Evolutionary conservation across 345 rosid genomes (phyloP), one percentile per base, ranked within the genome.

Genomic region (Tarenaya hassleriana): DNA sequence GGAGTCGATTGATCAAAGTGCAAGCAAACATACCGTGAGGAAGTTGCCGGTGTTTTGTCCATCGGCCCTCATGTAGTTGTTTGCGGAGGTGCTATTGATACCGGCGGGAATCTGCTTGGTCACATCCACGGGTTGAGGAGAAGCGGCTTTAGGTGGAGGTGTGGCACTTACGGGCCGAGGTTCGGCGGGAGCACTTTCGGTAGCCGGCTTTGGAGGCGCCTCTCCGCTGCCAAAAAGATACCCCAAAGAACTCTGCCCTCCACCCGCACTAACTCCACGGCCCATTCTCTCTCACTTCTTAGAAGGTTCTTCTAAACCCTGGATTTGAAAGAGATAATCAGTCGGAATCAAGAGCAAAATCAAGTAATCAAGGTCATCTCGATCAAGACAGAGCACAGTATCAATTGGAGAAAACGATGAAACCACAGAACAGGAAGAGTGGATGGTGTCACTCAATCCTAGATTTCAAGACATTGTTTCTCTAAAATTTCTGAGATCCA

Each of bases 191-290:
- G 67, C 41, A 1, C 43, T 48, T 29, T 54, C 54, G 60, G 74
- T 52, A 14, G 67, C n/a, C 7, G 82, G 75, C 34, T 77, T 80
- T 7, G 84, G 77, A 35, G n/a, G n/a, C n/a, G 80, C 73, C 48
- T 80, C 95, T 18, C 81, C 91, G 37, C 76, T 50, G 8, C 92
- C 87, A 35, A 85, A 85, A 45, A 88, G 85, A 71, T 85, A 82
- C 8, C 84, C 88, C 73, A 85, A 56, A 45, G 95, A 88, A 67
- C 97, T 88, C 66, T 82, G 92, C 6, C 97, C 97, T 34, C 95
- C 92, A 51, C 92, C 95, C 24, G 75, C 66, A 63, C 94, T 80
- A 18, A 80, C 86, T 66, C 94, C 96, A 48, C 88, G 86, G 50
- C 94, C 88, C 96, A 88, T 88, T 47, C 50, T 47, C 47, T 41